These are phyloP conservation scores for Glebionis coronaria DNA, from an alignment of 129 eudicot genomes.

Conservation along the genomic window DNA sequence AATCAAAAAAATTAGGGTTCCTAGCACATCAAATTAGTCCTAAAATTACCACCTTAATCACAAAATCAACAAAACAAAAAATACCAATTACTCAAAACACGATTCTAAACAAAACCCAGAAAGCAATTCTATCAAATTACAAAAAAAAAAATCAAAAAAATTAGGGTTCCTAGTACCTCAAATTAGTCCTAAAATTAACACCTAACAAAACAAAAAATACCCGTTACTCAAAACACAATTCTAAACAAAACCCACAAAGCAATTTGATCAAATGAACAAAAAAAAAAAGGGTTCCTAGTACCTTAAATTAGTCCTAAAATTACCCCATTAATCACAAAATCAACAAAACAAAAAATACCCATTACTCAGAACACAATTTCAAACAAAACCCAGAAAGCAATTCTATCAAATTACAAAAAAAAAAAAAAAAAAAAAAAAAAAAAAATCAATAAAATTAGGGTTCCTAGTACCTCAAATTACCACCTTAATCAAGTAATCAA, in stretches of 20 bases:
- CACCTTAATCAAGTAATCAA: too few relatives aligned
- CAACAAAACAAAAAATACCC: slow-evolving; percentile 57
- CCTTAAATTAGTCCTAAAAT: too few relatives aligned
- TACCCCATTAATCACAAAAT: too few relatives aligned
- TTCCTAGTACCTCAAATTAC: too few relatives aligned
- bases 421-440: not conserved
- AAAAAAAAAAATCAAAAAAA: not conserved
- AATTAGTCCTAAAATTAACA: too few relatives aligned
- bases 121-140: not conserved
- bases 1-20: not conserved
- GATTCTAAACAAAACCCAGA: slow-evolving; percentile 1
- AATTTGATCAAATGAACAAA: not conserved
- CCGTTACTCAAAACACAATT: not conserved
- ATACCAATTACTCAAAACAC: slow-evolving; percentile 15
- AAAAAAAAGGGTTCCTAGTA: too few relatives aligned
- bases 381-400: slow-evolving; percentile 3
- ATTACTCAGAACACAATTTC: slow-evolving; percentile 8
- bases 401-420: not conserved
- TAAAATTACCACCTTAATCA: not conserved
- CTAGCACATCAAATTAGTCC: slow-evolving; percentile 23
- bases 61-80: slow-evolving; percentile 59
- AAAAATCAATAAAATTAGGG: not conserved
- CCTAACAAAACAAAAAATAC: slow-evolving; percentile 17
- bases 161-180: slow-evolving; percentile 44
- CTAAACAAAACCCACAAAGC: not conserved